Conservation (phyloP, 2,329 filamentous ascomycete genomes). For the Aspergillus udagawae region DNA sequence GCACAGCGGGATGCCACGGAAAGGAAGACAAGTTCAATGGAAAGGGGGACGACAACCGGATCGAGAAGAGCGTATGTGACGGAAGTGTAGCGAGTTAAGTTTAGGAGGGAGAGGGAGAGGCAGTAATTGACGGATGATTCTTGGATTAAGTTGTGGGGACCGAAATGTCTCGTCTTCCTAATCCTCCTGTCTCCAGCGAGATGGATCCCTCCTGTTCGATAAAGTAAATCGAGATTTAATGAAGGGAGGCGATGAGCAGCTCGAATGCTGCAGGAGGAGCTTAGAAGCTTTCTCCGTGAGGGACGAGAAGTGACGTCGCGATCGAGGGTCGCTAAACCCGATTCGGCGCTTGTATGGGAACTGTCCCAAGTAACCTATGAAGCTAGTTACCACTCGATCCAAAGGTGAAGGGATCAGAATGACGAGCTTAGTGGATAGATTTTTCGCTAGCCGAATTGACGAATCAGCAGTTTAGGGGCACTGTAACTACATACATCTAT, state of each 20-base stretch:
- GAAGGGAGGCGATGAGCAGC: background rate
- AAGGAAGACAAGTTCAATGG: constrained; percentile 7
- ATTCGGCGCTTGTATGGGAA: background rate
- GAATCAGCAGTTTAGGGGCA: background rate
- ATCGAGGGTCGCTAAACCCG: background rate
- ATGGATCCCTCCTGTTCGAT: background rate
- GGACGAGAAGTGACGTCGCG: background rate
- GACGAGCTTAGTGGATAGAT: background rate
- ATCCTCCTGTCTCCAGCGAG: background rate
- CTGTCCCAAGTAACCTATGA: background rate
- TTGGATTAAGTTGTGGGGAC: background rate
- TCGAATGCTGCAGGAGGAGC: background rate
- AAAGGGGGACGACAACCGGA: constrained; percentile 17
- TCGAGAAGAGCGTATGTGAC: constrained; percentile 5
- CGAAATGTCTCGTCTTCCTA: background rate
- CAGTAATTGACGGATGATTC: background rate
- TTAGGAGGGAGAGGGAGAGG: background rate
- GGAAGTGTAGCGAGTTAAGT: constrained; percentile 2
- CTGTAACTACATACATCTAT: background rate
- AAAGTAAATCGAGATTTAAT: background rate
- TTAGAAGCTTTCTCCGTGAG: background rate
- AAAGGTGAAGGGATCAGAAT: background rate
- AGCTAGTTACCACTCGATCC: background rate
- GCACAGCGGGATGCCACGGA: constrained; percentile 25
- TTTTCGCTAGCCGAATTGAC: background rate